Percentiles rank a stretch among this genome's conserved stretches.
These are phyloP conservation scores for Hordeum pubiflorum DNA, from an alignment of 202 grass and related monocot genomes.

Conservation along the genomic window DNA sequence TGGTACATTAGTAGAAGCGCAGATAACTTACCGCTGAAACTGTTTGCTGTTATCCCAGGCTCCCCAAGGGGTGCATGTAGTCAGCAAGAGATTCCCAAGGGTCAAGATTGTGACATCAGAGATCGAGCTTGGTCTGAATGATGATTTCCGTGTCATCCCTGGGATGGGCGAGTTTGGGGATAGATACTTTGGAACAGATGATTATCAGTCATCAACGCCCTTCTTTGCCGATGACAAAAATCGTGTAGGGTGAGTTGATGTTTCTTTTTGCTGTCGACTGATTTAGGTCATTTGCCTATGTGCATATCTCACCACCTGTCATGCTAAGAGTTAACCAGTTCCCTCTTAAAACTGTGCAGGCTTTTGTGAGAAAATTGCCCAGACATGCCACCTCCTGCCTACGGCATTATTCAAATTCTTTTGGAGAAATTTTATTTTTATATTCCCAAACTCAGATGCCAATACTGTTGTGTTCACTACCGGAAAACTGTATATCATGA, in stretches of 20 bases:
- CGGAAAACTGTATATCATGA: conserved; percentile 21
- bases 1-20: background rate
- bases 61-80: conserved; percentile 29
- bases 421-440: conserved; percentile 20
- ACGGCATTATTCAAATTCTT: conserved; percentile 12
- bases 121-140: conserved; percentile 82
- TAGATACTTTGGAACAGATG: conserved; percentile 85
- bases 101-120: conserved; percentile 93
- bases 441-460: conserved; percentile 7
- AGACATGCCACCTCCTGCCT: conserved; percentile 11
- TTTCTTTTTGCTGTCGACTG: background rate
- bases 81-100: conserved; percentile 95
- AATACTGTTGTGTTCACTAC: conserved; percentile 10
- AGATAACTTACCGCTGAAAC: background rate
- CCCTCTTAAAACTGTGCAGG: conserved; percentile 17
- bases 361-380: conserved; percentile 38
- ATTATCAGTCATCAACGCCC: conserved; percentile 56
- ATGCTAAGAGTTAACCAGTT: background rate
- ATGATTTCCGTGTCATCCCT: conserved; percentile 75
- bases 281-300: background rate
- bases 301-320: background rate
- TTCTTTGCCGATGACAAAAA: conserved; percentile 46
- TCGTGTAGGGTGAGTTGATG: conserved; percentile 33
- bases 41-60: conserved; percentile 33
- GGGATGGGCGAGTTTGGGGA: conserved; percentile 97